Conservation (phyloP, 441 rosid genomes). For the Jatropha multifida region DNA sequence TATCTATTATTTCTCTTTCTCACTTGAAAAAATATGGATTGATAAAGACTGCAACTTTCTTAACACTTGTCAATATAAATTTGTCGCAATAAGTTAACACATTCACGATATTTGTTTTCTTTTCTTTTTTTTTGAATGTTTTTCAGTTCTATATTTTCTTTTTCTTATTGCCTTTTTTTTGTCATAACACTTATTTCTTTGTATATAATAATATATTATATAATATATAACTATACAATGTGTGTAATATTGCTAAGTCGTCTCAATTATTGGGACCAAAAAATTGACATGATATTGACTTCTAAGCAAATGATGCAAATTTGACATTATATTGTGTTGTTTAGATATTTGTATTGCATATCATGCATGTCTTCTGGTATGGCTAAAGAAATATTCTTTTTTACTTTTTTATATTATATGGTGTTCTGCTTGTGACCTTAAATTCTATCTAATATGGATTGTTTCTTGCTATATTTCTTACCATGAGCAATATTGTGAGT, state of each 20-base stretch:
- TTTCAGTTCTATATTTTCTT: too few species aligned
- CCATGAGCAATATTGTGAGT: conserved; percentile 91
- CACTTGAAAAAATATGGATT: too few species aligned
- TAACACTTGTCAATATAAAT: too few species aligned
- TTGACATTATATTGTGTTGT: neutral
- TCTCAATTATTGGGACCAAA: neutral
- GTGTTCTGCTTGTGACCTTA: neutral
- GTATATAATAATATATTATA: too few species aligned
- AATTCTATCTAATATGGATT: conserved; percentile 20
- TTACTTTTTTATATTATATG: neutral
- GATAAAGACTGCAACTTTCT: too few species aligned
- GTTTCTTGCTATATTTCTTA: conserved; percentile 19
- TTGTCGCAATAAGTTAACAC: too few species aligned
- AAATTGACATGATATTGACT: neutral
- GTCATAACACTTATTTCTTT: too few species aligned
- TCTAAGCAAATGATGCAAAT: neutral
- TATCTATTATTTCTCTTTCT: too few species aligned
- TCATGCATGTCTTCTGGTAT: neutral
- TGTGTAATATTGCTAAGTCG: conserved; percentile 41
- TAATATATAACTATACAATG: conserved; percentile 29
- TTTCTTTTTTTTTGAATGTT: too few species aligned
- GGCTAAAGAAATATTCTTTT: conserved; percentile 2
- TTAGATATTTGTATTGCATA: neutral
- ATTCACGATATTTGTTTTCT: too few species aligned
- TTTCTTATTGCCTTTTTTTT: too few species aligned